These are phyloP conservation scores for Oryza brachyantha DNA, from an alignment of 176 grass and related monocot species.

Conservation along the genomic window DNA sequence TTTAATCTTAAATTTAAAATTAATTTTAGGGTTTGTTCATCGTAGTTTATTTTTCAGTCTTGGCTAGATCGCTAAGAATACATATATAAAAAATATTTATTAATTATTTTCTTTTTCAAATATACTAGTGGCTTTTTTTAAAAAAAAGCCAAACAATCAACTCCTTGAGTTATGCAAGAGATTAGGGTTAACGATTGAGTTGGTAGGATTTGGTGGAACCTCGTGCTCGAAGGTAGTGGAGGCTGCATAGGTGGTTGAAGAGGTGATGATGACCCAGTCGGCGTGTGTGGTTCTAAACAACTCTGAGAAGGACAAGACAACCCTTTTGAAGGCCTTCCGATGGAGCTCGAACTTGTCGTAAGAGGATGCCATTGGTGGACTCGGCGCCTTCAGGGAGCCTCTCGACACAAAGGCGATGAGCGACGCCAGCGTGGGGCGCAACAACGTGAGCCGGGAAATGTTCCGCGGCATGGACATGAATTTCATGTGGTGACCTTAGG, in stretches of 20 bases:
- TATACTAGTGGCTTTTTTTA: no score
- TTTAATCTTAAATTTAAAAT: no score
- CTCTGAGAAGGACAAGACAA: constrained; percentile 13
- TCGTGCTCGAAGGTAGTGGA: constrained; percentile 9
- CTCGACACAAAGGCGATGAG: constrained; percentile 28
- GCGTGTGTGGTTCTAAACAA: not conserved
- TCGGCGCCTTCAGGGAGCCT: constrained; percentile 25
- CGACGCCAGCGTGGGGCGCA: not conserved
- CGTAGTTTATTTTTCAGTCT: no score
- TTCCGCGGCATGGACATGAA: constrained; percentile 33
- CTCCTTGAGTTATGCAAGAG: no score
- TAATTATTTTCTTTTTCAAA: no score
- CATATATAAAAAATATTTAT: no score
- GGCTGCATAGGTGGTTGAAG: constrained; percentile 8
- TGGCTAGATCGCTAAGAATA: no score
- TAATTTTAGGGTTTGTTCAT: no score
- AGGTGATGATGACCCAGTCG: constrained; percentile 41
- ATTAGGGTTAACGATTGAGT: not conserved
- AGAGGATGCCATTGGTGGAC: constrained; percentile 33
- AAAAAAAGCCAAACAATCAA: no score
- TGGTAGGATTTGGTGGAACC: not conserved
- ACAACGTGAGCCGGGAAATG: constrained; percentile 26
- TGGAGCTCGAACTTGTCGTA: constrained; percentile 13
- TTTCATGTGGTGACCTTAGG: constrained; percentile 32
- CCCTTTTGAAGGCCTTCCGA: constrained; percentile 39